phyloP scores from a whole-genome alignment of 2,329 filamentous ascomycete genomes.

The Ceratocystis ficicola region DNA sequence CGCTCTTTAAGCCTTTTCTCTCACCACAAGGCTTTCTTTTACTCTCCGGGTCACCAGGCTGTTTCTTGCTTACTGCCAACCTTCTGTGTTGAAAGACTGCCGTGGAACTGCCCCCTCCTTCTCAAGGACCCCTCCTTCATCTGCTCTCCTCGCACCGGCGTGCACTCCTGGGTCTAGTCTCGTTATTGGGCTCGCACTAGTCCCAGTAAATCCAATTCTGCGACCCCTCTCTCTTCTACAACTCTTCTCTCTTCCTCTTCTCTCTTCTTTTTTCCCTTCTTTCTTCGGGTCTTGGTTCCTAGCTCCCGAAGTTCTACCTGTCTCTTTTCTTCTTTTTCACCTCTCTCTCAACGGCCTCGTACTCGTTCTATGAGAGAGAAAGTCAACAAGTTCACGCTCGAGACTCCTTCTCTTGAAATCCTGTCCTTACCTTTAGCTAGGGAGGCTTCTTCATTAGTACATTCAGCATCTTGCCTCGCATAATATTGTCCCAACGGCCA shows the following conservation, averaged over 20 bases:
- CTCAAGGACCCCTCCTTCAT: constrained; percentile 16
- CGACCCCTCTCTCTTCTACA: not conserved
- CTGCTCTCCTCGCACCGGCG: constrained; percentile 16
- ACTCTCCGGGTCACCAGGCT: not conserved
- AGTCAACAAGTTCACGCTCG: not conserved
- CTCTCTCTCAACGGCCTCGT: not conserved
- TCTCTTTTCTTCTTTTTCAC: constrained; percentile 11
- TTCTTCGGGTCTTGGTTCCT: constrained; percentile 8
- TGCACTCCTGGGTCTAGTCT: constrained; percentile 16
- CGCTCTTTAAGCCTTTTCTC: not conserved
- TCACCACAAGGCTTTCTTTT: not conserved
- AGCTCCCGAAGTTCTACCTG: constrained; percentile 7
- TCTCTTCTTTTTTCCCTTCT: constrained; percentile 8
- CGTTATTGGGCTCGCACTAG: constrained; percentile 7
- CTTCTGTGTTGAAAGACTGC: not conserved
- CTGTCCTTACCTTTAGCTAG: not conserved
- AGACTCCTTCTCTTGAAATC: not conserved
- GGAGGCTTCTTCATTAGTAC: not conserved
- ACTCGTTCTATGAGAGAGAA: not conserved
- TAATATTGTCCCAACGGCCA: not conserved
- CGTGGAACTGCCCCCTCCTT: constrained; percentile 16
- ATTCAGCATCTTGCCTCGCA: not conserved
- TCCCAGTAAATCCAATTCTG: constrained; percentile 6
- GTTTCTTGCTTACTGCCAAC: not conserved
- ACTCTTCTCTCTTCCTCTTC: not conserved